A percentile compares a stretch with the other conserved stretches of the same genome.
Evolutionary conservation across 345 rosid genomes (phyloP).

Genomic region (Lepidium sativum): DNA sequence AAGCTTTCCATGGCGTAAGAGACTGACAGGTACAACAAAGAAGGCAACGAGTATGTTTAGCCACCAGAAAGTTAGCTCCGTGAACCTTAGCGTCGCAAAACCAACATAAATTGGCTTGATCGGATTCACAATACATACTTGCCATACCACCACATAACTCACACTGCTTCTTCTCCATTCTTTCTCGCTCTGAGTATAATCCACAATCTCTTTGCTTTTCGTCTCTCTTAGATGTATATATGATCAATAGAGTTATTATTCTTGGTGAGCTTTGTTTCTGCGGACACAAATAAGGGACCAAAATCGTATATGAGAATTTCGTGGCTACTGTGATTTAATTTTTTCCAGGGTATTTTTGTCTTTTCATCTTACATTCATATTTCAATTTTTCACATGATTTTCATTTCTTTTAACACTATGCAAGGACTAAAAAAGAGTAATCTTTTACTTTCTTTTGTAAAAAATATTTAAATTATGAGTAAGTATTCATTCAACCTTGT

Average conservation of each 20-base stretch:
- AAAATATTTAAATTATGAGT: too few species aligned
- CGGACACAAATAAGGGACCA: constrained; percentile 14
- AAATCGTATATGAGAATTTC: background rate
- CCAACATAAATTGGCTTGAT: constrained; percentile 77
- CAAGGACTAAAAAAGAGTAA: too few species aligned
- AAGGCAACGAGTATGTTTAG: constrained; percentile 65
- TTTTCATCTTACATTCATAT: background rate
- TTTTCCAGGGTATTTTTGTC: background rate
- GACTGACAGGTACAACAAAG: constrained; percentile 72
- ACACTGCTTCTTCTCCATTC: constrained; percentile 45
- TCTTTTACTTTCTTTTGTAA: too few species aligned
- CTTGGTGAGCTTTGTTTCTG: background rate
- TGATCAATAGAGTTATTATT: background rate
- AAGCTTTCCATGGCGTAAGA: constrained; percentile 74
- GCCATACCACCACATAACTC: constrained; percentile 58
- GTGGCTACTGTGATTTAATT: constrained; percentile 21
- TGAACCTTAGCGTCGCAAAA: constrained; percentile 75
- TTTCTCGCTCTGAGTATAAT: background rate
- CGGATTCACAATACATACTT: constrained; percentile 73
- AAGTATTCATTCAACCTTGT: background rate
- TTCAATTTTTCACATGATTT: background rate
- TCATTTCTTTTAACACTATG: background rate
- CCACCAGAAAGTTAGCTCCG: constrained; percentile 81
- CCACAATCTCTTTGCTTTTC: background rate
- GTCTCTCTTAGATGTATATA: background rate